These are phyloP conservation scores for Malbranchea cinnamomea DNA, from an alignment of 2,329 filamentous ascomycete species.

Conservation along the genomic window DNA sequence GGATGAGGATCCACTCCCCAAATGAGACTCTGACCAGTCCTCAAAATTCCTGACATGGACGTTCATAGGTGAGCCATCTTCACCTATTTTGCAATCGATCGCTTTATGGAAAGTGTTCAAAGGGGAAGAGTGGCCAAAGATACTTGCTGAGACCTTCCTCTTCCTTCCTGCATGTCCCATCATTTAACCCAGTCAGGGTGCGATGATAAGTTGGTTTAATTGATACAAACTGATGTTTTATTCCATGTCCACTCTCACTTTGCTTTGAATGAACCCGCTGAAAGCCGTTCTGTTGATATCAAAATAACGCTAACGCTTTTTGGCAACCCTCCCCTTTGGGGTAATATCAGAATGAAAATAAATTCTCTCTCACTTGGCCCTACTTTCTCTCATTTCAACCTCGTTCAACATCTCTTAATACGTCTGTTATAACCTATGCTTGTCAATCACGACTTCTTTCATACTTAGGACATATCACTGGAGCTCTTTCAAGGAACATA, in stretches of 20 bases:
- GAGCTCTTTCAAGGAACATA: not conserved
- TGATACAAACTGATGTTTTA: not conserved
- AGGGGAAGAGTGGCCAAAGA: not conserved
- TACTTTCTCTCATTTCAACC: too few species aligned
- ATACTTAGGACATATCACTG: slow-evolving; percentile 1
- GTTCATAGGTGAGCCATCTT: not conserved
- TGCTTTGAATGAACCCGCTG: too few species aligned
- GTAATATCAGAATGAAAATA: not conserved
- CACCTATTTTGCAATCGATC: too few species aligned
- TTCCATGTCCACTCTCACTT: too few species aligned
- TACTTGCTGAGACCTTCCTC: not conserved
- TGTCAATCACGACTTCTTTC: too few species aligned
- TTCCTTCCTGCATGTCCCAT: too few species aligned
- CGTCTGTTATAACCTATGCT: too few species aligned
- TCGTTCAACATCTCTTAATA: too few species aligned
- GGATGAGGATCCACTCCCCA: slow-evolving; percentile 6
- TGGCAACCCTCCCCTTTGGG: not conserved
- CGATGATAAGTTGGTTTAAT: not conserved
- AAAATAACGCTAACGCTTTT: slow-evolving; percentile 3
- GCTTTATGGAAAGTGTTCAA: too few species aligned
- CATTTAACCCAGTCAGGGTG: not conserved
- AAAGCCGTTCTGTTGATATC: slow-evolving; percentile 4
- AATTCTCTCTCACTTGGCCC: not conserved
- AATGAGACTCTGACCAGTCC: not conserved
- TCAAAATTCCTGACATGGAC: not conserved